Conservation (phyloP, 805 yeast species). For the Starmerella tilneyi region DNA sequence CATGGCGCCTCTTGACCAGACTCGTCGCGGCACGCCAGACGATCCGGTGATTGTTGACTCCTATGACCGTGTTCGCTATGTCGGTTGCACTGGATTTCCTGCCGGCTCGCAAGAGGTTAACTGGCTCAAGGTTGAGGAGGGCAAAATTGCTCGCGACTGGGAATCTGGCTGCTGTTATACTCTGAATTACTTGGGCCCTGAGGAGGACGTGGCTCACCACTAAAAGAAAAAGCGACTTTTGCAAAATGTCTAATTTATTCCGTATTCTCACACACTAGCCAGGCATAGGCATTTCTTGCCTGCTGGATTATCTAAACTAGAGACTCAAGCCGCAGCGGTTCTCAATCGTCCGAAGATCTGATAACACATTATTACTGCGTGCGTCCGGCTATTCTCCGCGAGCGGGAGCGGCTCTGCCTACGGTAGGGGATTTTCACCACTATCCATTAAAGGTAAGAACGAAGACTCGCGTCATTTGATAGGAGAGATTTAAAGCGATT, state of each 20-base stretch:
- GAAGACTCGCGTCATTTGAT: too few species aligned
- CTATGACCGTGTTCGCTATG: conserved; percentile 84
- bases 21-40: conserved; percentile 80
- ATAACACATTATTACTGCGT: too few species aligned
- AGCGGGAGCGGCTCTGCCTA: too few species aligned
- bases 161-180: conserved; percentile 95
- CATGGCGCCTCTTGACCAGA: conserved; percentile 72
- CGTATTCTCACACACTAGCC: too few species aligned
- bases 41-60: conserved; percentile 87
- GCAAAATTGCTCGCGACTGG: conserved; percentile 89
- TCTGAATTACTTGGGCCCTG: conserved; percentile 74
- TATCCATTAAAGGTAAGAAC: too few species aligned
- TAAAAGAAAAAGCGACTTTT: conserved; percentile 5
- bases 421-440: too few species aligned
- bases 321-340: too few species aligned
- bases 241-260: conserved; percentile 1
- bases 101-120: conserved; percentile 81
- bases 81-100: conserved; percentile 95
- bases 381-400: too few species aligned
- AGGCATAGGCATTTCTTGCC: too few species aligned
- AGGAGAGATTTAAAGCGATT: too few species aligned
- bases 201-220: conserved; percentile 25
- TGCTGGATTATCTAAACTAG: too few species aligned
- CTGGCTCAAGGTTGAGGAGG: conserved; percentile 86
- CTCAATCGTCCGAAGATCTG: too few species aligned